These are phyloP conservation scores for Fusarium azukiicola DNA, from an alignment of 2,329 filamentous ascomycete genomes.

Conservation along the genomic window DNA sequence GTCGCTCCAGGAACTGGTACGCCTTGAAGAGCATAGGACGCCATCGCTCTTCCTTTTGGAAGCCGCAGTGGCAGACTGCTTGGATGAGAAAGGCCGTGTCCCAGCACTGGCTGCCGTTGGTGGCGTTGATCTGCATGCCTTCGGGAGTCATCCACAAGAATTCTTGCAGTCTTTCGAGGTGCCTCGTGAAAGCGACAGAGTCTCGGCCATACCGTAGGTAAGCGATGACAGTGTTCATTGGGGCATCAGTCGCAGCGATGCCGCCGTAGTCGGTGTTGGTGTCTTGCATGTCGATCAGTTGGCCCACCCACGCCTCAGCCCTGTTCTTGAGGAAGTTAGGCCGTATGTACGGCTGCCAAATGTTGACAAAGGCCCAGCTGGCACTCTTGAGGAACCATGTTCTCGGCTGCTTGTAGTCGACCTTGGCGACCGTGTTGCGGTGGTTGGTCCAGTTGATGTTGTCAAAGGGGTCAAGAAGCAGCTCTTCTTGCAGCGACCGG, in stretches of 20 bases:
- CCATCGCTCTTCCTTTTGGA: constrained; percentile 88
- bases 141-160: constrained; percentile 95
- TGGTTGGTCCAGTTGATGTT: constrained; percentile 88
- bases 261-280: constrained; percentile 93
- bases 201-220: constrained; percentile 92
- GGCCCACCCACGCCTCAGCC: constrained; percentile 90
- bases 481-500: constrained; percentile 86
- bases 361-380: constrained; percentile 88
- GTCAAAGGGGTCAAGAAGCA: constrained; percentile 89
- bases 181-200: constrained; percentile 84
- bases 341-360: constrained; percentile 90
- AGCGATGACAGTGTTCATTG: constrained; percentile 92
- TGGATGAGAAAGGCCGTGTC: constrained; percentile 95
- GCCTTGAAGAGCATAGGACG: constrained; percentile 90
- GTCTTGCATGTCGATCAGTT: constrained; percentile 93
- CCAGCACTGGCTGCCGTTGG: constrained; percentile 98
- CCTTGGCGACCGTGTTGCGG: constrained; percentile 88
- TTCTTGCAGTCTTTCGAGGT: constrained; percentile 90
- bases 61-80: constrained; percentile 87
- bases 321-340: constrained; percentile 80
- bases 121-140: constrained; percentile 96
- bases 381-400: constrained; percentile 87
- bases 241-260: constrained; percentile 92
- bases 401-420: constrained; percentile 96
- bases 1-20: constrained; percentile 91